Base-by-base conservation (phyloP, 129 eudicot species). In the Saposhnikovia divaricata region DNA sequence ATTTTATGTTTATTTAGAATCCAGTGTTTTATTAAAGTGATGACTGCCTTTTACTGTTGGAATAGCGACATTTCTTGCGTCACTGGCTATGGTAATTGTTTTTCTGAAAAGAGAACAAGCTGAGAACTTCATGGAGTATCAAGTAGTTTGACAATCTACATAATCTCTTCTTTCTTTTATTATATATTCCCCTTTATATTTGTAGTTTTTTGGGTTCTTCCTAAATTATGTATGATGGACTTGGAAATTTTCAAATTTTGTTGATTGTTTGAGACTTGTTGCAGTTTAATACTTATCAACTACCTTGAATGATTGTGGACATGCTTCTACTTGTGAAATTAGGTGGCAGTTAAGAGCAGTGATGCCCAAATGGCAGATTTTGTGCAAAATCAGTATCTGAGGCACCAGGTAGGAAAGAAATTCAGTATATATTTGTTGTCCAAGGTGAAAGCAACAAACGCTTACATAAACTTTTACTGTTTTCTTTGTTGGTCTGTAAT, bases 101-200 rank as follows among this genome's bases (percentile, higher is more conserved):
- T n/a, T n/a, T n/a, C n/a, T n/a, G n/a, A n/a, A 92, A 85, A 87
- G 98, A 65, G 96, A 83, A 43, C 98, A 95, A 47, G 98, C 98
- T 82, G 96, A 95, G 71, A 92, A 92, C 80, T 84, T 92, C 23
- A 95, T 95, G 98, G 98, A 95, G 80, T 95, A 95, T 80, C 98
- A 95, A 96, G 98, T 95, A 77, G 34, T 65, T 80, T 82, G 77
- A 76, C 45, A 25, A 48, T 63, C 75, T 79, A 39, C 63, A 81
- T 78, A 21, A 21, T 81, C 55, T 39, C 45, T 78, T 27, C 55
- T 65, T 79, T 68, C 23, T 31, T 34, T 8, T 6, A 28, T 31
- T 14, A 13, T 31, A 1, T 34, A 66, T 68, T 14, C 9, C 42
- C 39, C 39, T 47, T 25, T 8, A 13, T 28, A 6, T 40, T 73